Evolutionary conservation across 2,329 filamentous ascomycete genomes (phyloP), one percentile per base, ranked within the genome.

Genomic region (Fusarium heterosporum): DNA sequence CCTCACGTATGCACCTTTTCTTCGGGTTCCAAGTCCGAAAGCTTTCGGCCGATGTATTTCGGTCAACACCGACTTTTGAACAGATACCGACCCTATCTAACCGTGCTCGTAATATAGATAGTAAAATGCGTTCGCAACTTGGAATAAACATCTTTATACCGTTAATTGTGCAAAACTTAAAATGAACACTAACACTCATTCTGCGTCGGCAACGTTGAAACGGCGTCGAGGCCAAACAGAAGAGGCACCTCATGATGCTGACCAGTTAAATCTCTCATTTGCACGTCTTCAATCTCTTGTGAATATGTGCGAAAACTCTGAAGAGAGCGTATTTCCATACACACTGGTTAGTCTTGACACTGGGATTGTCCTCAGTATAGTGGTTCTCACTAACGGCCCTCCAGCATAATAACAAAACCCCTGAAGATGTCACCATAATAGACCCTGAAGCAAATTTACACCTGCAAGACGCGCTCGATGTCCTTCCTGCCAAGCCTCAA

Each of bases 11-110:
- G 52, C 43, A 49, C 12, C 26, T 55, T 28, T 28, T 39, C 9
- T 47, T 53, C 30, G 53, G 55, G 38, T 19, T 42, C 26, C 9
- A 53, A 16, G 38, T 28, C 53, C 59, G 59, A 62, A 62, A 56
- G 49, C 32, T 62, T 62, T 62, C 59, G 59, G 59, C 58, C 59
- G 59, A 62, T 26, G 26, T 54, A 62, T 62, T 62, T 62, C 59
- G 59, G 59, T 10, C 59, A 62, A 45, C 42, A 62, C 59, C 59
- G 59, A 62, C 59, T 62, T 62, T 62, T 34, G 12, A 12, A 9
- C 9, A 13, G 8, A 4, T 9, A 32, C 48, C 40, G 55, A 61
- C 28, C n/a, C n/a, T 2, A n/a, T 36, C n/a, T 12, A 16, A 28
- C 19, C 10, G 14, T 14, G 12, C 4, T 28, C 29, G 34, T 22